Conservation (phyloP, 176 grass and related monocot genomes). For the Carex pumila region DNA sequence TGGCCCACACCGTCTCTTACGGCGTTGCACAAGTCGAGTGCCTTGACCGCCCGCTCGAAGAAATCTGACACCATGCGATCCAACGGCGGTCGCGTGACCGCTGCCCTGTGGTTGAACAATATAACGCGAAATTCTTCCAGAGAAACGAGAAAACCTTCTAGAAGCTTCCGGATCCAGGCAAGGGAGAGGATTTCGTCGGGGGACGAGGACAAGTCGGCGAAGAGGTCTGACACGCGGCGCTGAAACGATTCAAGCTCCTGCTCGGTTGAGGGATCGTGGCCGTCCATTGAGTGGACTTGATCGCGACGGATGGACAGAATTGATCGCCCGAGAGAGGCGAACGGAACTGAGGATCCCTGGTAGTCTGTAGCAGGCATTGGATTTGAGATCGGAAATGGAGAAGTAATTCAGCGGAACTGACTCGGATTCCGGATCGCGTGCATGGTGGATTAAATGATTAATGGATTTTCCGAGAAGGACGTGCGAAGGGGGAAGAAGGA, state of each 20-base stretch:
- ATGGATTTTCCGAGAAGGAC: not conserved
- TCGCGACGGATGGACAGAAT: constrained; percentile 59
- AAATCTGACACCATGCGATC: constrained; percentile 50
- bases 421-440: not conserved
- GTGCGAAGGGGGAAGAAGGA: not conserved
- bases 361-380: constrained; percentile 77
- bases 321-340: constrained; percentile 60
- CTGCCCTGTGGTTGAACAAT: constrained; percentile 26
- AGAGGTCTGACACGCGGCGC: constrained; percentile 34
- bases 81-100: constrained; percentile 13
- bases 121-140: constrained; percentile 58
- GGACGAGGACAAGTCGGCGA: constrained; percentile 32
- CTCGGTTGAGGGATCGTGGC: not conserved
- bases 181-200: constrained; percentile 38
- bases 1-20: constrained; percentile 70
- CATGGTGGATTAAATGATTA: not conserved
- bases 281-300: constrained; percentile 34
- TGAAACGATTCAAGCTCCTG: constrained; percentile 71
- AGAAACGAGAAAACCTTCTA: constrained; percentile 62
- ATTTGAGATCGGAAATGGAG: constrained; percentile 15
- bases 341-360: constrained; percentile 55
- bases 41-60: constrained; percentile 79
- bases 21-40: constrained; percentile 93
- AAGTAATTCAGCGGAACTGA: not conserved
- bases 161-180: constrained; percentile 65